Base-by-base conservation (phyloP, 176 grass and related monocot genomes). In the Carex myosuroides region DNA sequence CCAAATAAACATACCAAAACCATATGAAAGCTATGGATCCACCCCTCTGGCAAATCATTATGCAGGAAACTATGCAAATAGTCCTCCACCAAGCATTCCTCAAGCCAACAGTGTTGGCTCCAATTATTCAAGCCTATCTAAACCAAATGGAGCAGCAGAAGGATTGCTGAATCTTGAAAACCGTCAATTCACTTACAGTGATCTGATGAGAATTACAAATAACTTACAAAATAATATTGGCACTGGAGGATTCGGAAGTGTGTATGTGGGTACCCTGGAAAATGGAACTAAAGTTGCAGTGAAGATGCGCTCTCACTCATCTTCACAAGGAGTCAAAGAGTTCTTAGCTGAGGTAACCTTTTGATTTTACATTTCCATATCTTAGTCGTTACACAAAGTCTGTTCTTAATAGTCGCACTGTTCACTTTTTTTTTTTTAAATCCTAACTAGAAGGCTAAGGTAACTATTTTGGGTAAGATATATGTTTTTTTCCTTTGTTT, bases 271-370 rank as follows among this genome's bases (percentile, higher is more conserved):
- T 4, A 21, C 32, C 13, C 68, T 91, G 58, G 92, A 94, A 70
- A 74, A 91, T 83, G 85, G 82, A 63, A 94, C 77, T 85, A 64
- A 81, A 8, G 89, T 94, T 53, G 92, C 87, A 39, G 89, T 91
- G 33, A 94, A 94, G 79, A 81, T 82, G 21, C 76, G 79, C 10
- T 86, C 91, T 26, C 61, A 91, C 18, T 86, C 82, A 11, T 87
- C 92, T 10, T 75, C 78, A 7, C 87, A 94, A 87, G 89, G 87
- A 22, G 16, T 87, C 72, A 87, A 91, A 56, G 85, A 94, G 85
- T 94, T 91, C 76, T 42, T 94, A 44, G 82, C 85, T 20, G 92
- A 94, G 92, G 89, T 91, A 80, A 60, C 4, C 56, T 52, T 12
- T 79, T 20, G 1, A 53, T 2, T 20, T 60, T n/a, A 14, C n/a